Evolutionary conservation across 1,284 basidiomycete genomes (phyloP), one percentile per base, ranked within the genome.

Genomic region (Ceratobasidium sp.): DNA sequence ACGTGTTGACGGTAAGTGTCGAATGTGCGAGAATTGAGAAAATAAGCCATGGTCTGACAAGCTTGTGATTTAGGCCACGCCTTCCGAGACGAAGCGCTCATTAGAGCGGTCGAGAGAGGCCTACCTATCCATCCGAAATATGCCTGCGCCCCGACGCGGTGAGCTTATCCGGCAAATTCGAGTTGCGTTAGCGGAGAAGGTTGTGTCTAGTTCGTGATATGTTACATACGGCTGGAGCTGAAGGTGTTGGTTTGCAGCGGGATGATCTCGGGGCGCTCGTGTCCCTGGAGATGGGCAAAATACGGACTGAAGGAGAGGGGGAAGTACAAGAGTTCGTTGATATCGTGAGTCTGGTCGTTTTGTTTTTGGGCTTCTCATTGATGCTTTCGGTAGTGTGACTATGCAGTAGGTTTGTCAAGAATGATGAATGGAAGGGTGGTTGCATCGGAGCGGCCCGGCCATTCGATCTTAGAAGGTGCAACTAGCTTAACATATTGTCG

Each of bases 281-380:
- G 7, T 90, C 92, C 48, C 83, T 84, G 33, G 96, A 79, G 76
- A 85, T 85, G 84, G 85, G 84, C 59, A 98, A 98, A 82, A 95
- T 97, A 76, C 86, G 85, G 77, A 90, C 91, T n/a, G 95, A 98
- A 79, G 95, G 95, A 40, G 84, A 90, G 56, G 95, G 95, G 21
- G 95, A 98, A 82, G 94, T 98, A 0, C 93, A 95, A 79, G 94
- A 97, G 82, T 95, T 96, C 77, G 87, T 98, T 74, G 95, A 98
- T 79, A 94, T 96, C 72, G 94, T 94, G 78, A 76, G 80, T 78
- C 42, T 54, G 14, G 38, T 28, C 16, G 38, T 11, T 21, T 49
- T 18, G 44, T 9, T 30, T 53, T 18, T n/a, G n/a, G 36, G n/a
- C 12, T 16, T 59, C 42, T 23, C 23, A 18, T 30, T 25, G 33